These are phyloP conservation scores for Marasmius tenuissimus DNA, from an alignment of 1,284 basidiomycete genomes.

Conservation along the genomic window DNA sequence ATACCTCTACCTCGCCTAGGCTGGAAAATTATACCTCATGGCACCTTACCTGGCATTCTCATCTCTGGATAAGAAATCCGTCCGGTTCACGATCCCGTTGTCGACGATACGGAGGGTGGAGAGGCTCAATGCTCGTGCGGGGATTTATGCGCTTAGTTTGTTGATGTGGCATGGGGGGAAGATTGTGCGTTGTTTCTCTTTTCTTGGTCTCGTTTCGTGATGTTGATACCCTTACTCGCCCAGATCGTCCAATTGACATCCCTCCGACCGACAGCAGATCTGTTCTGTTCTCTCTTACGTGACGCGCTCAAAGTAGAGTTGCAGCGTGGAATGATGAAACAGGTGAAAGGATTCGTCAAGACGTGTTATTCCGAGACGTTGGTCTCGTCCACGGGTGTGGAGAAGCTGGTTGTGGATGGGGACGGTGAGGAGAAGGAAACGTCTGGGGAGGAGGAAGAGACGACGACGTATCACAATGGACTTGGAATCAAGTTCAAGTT, in stretches of 20 bases:
- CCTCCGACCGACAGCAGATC: conserved; percentile 92
- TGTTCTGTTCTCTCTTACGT: conserved; percentile 88
- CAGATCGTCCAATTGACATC: conserved; percentile 96
- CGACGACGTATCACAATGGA: conserved; percentile 75
- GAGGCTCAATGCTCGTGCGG: conserved; percentile 86
- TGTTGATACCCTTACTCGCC: background rate
- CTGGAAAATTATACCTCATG: conserved; percentile 88
- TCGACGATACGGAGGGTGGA: conserved; percentile 96
- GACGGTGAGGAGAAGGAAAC: conserved; percentile 25
- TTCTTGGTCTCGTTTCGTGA: background rate
- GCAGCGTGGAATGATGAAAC: conserved; percentile 90
- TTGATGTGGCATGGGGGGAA: conserved; percentile 96
- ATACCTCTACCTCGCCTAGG: conserved; percentile 56
- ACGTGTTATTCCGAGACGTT: conserved; percentile 96
- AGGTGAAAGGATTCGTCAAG: conserved; percentile 87
- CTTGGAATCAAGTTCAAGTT: conserved; percentile 89
- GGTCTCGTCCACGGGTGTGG: conserved; percentile 55
- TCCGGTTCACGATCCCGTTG: conserved; percentile 89
- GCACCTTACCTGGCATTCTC: conserved; percentile 91
- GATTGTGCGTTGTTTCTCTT: conserved; percentile 61
- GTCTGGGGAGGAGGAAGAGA: conserved; percentile 9
- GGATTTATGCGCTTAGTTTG: conserved; percentile 92
- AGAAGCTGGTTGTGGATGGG: no score
- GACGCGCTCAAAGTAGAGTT: conserved; percentile 89
- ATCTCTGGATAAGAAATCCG: conserved; percentile 90